phyloP scores from a whole-genome alignment of 352 stramenopile genomes.

The Elongisporangium senticosum region DNA sequence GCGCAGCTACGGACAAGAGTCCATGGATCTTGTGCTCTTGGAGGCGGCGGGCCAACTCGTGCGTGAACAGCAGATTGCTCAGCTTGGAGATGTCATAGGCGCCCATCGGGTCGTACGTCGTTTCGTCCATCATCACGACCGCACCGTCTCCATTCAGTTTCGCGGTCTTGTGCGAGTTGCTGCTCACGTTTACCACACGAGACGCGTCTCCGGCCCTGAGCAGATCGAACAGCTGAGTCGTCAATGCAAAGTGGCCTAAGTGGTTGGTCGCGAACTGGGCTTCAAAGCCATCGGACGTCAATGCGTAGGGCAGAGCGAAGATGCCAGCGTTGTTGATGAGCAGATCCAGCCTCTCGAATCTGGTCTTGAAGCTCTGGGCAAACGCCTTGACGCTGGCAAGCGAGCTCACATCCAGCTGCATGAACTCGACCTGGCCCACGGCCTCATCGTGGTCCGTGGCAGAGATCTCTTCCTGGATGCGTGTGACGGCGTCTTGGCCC shows the following conservation, averaged over 20 bases:
- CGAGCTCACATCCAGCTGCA: conserved; percentile 39
- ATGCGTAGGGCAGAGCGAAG: conserved; percentile 27
- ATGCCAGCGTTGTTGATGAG: conserved; percentile 68
- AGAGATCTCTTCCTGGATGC: conserved; percentile 10
- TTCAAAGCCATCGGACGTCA: conserved; percentile 40
- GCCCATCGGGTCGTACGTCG: conserved; percentile 20
- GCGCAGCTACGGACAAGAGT: conserved; percentile 30
- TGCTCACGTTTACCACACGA: conserved; percentile 46
- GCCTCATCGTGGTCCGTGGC: neutral
- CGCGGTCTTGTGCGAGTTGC: conserved; percentile 24
- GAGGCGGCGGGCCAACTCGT: conserved; percentile 39
- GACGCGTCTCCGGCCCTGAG: conserved; percentile 20
- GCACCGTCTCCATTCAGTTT: conserved; percentile 6
- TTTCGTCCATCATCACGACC: conserved; percentile 16
- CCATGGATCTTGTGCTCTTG: conserved; percentile 14
- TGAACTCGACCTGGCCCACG: conserved; percentile 35
- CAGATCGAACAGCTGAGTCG: conserved; percentile 28
- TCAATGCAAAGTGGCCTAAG: conserved; percentile 52
- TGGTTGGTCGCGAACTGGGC: conserved; percentile 67
- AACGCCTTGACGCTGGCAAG: conserved; percentile 44
- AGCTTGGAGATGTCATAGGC: conserved; percentile 48
- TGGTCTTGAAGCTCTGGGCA: conserved; percentile 19
- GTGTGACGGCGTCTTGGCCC: conserved; percentile 15
- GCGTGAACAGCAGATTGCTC: conserved; percentile 40
- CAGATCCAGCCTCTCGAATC: conserved; percentile 35